These are phyloP conservation scores for Closterium sp. DNA, from an alignment of 139 green algal species.

Conservation along the genomic window DNA sequence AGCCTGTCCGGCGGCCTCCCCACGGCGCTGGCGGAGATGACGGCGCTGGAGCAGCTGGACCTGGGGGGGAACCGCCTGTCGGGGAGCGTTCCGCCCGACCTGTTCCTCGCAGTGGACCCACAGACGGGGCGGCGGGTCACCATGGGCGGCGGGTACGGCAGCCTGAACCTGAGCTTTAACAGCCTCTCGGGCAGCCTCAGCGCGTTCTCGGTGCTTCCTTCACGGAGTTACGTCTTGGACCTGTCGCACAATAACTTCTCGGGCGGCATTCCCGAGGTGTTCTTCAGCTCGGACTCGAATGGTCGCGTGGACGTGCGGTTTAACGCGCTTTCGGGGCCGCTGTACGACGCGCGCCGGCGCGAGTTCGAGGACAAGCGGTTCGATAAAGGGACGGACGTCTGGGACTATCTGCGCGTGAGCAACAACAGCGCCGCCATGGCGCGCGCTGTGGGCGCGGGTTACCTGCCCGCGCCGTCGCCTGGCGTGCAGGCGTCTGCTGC, in stretches of 20 bases:
- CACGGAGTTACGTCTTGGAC: no score
- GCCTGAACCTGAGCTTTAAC: no score
- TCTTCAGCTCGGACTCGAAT: neutral
- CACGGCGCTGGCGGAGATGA: neutral
- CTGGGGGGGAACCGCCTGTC: neutral
- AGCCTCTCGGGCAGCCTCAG: no score
- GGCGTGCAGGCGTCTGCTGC: neutral
- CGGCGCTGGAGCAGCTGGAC: constrained; percentile 1
- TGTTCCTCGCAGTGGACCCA: neutral
- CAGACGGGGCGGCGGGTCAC: neutral
- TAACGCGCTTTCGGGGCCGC: neutral
- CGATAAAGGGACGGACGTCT: neutral
- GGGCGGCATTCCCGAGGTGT: neutral
- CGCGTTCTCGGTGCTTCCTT: no score
- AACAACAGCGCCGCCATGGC: neutral
- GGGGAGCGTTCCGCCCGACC: neutral
- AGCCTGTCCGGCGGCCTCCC: constrained; percentile 20
- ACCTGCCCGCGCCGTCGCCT: neutral
- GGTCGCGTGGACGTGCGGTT: neutral
- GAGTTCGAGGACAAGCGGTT: no score
- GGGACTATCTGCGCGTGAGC: neutral
- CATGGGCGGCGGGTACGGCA: neutral
- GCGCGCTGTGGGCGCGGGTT: neutral
- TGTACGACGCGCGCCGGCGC: neutral
- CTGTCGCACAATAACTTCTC: no score